These are phyloP conservation scores for Vitis cinerea DNA, from an alignment of 164 flowering plant genomes.

Conservation along the genomic window DNA sequence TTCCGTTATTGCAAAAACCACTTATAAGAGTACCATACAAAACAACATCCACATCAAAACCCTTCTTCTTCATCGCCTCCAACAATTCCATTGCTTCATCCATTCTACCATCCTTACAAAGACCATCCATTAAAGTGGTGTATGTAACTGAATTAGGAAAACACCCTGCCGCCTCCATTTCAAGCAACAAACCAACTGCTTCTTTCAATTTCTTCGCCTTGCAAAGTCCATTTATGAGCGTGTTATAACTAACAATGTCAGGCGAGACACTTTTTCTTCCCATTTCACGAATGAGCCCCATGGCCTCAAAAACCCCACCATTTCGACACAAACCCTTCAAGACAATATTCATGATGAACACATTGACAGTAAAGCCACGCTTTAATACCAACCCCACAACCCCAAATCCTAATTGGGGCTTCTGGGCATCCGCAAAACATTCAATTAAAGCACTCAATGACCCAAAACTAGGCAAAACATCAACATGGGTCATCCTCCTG, in stretches of 20 bases:
- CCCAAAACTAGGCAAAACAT: conserved; percentile 29
- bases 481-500: conserved; percentile 33
- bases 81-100: conserved; percentile 47
- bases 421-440: conserved; percentile 36
- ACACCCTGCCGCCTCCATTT: conserved; percentile 41
- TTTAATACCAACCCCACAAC: conserved; percentile 55
- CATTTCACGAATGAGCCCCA: conserved; percentile 39
- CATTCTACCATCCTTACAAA: conserved; percentile 51
- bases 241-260: conserved; percentile 53
- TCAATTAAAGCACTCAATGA: conserved; percentile 46
- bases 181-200: conserved; percentile 37
- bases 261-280: conserved; percentile 25
- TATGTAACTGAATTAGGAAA: conserved; percentile 47
- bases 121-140: conserved; percentile 43
- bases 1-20: conserved; percentile 49
- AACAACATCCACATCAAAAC: conserved; percentile 41
- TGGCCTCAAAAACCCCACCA: conserved; percentile 37
- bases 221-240: conserved; percentile 57
- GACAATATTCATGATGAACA: conserved; percentile 40
- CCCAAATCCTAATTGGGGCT: conserved; percentile 42
- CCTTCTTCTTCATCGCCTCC: conserved; percentile 52
- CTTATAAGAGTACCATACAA: conserved; percentile 44
- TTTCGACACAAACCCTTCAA: conserved; percentile 55
- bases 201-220: conserved; percentile 45
- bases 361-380: conserved; percentile 45